These are phyloP conservation scores for Lobosporangium transversale DNA, from an alignment of 192 early-diverging fungal species.

Conservation along the genomic window DNA sequence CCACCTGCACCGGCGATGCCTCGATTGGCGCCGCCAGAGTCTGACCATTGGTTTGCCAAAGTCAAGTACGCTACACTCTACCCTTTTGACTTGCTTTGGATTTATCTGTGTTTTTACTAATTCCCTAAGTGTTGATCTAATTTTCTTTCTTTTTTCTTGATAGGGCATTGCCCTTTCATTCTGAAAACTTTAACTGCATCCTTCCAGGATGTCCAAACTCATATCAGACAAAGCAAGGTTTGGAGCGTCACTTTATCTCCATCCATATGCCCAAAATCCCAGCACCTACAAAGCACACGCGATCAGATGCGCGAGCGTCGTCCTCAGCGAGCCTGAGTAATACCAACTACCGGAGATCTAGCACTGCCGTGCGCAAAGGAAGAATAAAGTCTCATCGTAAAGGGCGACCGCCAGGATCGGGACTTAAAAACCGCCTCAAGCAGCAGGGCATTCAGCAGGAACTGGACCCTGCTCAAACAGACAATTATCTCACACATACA, in stretches of 20 bases:
- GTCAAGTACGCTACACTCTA: constrained; percentile 51
- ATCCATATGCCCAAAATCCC: constrained; percentile 35
- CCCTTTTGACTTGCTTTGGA: too few relatives aligned
- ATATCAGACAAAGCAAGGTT: constrained; percentile 49
- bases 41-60: constrained; percentile 27
- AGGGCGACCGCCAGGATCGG: constrained; percentile 30
- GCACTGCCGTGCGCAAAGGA: not conserved
- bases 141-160: not conserved
- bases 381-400: constrained; percentile 28
- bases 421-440: constrained; percentile 23
- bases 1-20: constrained; percentile 19
- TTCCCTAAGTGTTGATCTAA: too few relatives aligned
- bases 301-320: not conserved
- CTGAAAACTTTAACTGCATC: constrained; percentile 31
- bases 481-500: constrained; percentile 1
- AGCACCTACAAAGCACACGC: not conserved
- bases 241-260: constrained; percentile 39
- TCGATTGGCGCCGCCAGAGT: constrained; percentile 16
- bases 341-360: not conserved
- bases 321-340: too few relatives aligned
- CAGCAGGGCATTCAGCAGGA: constrained; percentile 5
- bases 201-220: constrained; percentile 42
- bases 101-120: too few relatives aligned
- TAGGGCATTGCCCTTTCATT: constrained; percentile 30
- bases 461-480: not conserved